Conservation (phyloP, 371 early-diverging fungal genomes). For the Thermomucor indicae-seudaticae region DNA sequence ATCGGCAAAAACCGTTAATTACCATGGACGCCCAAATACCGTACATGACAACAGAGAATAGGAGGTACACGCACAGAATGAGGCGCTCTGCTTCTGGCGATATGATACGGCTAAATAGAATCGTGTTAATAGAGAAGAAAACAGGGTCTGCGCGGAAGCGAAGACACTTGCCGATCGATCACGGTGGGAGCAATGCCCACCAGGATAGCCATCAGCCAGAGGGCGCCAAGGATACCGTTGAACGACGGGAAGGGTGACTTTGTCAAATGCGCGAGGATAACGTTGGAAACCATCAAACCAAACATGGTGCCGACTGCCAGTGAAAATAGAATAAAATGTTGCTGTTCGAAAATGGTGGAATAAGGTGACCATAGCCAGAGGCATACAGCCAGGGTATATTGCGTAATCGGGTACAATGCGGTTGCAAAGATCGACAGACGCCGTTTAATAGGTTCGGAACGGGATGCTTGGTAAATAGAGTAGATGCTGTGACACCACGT, state of each 20-base stretch:
- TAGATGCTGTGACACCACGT: slow-evolving; percentile 2
- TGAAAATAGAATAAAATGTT: slow-evolving; percentile 69
- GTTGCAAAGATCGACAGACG: slow-evolving; percentile 6
- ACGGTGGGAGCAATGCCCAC: slow-evolving; percentile 7
- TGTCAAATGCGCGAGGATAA: slow-evolving; percentile 86
- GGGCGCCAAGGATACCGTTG: slow-evolving; percentile 33
- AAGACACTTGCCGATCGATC: slow-evolving; percentile 1
- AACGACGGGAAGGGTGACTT: slow-evolving; percentile 75
- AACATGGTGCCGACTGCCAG: slow-evolving; percentile 76
- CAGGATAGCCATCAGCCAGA: slow-evolving; percentile 15
- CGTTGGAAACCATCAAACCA: slow-evolving; percentile 85
- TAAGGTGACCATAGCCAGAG: slow-evolving; percentile 70
- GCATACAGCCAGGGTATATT: slow-evolving; percentile 3
- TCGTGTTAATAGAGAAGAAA: not conserved
- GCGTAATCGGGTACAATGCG: slow-evolving; percentile 7
- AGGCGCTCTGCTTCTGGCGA: slow-evolving; percentile 52
- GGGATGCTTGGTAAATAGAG: slow-evolving; percentile 61
- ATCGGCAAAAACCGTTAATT: slow-evolving; percentile 80
- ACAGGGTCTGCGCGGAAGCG: not conserved
- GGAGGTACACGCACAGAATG: slow-evolving; percentile 59
- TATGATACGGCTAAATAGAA: slow-evolving; percentile 29
- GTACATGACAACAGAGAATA: slow-evolving; percentile 65
- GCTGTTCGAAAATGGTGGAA: slow-evolving; percentile 54
- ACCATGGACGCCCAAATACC: slow-evolving; percentile 77
- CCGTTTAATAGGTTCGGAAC: slow-evolving; percentile 27